A percentile compares a stretch with the other conserved stretches of the same genome.
phyloP scores from a whole-genome alignment of 164 flowering plant species.

The Sedum album region DNA sequence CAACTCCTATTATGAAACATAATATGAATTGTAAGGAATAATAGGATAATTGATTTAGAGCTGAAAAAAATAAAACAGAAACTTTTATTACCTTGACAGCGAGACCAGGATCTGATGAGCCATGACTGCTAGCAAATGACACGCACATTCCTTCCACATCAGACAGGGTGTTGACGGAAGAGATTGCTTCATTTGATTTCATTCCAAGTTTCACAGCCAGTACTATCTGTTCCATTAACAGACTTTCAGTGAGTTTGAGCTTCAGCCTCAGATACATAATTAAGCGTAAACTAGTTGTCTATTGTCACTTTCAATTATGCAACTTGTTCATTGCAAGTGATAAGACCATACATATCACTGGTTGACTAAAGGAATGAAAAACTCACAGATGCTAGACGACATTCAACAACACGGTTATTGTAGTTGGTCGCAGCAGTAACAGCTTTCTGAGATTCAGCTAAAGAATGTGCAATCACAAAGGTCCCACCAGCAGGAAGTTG shows the following conservation, averaged over 20 bases:
- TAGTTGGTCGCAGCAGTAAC: constrained; percentile 97
- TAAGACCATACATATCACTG: too few species aligned
- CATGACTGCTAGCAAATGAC: constrained; percentile 56
- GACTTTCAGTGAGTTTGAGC: not conserved
- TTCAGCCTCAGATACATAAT: not conserved
- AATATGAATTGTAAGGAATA: not conserved
- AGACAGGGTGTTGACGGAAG: constrained; percentile 78
- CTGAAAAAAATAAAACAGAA: not conserved
- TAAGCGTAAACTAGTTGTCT: not conserved
- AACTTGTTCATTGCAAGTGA: too few species aligned
- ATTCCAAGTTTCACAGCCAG: constrained; percentile 86
- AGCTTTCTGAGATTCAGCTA: constrained; percentile 95
- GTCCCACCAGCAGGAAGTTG: constrained; percentile 88
- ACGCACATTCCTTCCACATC: constrained; percentile 88
- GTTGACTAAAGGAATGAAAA: not conserved
- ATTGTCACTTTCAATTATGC: too few species aligned
- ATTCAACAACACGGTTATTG: constrained; percentile 94
- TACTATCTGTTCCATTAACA: constrained; percentile 46
- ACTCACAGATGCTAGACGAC: constrained; percentile 88
- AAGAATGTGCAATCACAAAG: constrained; percentile 85
- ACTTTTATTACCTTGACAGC: constrained; percentile 67
- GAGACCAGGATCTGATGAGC: constrained; percentile 70
- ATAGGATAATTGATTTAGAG: not conserved
- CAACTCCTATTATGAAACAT: constrained; percentile 37
- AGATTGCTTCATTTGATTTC: constrained; percentile 67